Base-by-base conservation (phyloP, 345 rosid genomes). In the Populus euphratica region DNA sequence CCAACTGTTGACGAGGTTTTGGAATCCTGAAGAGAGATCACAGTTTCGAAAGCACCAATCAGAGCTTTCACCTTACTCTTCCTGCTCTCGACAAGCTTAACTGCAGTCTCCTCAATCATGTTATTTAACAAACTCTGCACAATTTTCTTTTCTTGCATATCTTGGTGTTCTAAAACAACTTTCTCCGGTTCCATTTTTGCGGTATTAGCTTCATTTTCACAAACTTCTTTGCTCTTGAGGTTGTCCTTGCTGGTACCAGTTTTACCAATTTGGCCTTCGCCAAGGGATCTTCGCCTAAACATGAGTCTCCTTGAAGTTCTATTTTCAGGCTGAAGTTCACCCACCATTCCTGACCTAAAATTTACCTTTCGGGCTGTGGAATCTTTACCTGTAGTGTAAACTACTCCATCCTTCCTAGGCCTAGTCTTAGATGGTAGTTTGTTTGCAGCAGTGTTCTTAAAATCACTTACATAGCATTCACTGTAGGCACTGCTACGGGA, bases 11-110 rank as follows among this genome's bases (percentile, higher is more conserved):
- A 50, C 18, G 18, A 14, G 10, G 67, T 72, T 66, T 44, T 75
- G 23, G 73, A 4, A 41, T 82, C 85, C 76, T 78, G 79, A 52
- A 72, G 73, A 65, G 79, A 78, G 68, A 78, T 74, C 70, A 82
- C 81, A 5, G 81, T 38, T 75, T 82, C 85, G 27, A 82, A 82
- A 64, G 85, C 85, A 75, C 81, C 76, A 31, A 82, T 81, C 43
- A 82, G 41, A 43, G 76, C 85, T 64, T 78, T 74, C 59, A 82
- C 85, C 61, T 82, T 82, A 63, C 81, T 74, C 69, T 71, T 78
- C 68, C 56, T 82, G 17, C 59, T 70, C 76, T 74, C 64, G 1
- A 68, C 79, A 39, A 82, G 79, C 81, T 82, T 78, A 74, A 21
- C 71, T 56, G 85, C 85, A 23, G 81, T 70, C 75, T 78, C 85